Evolutionary conservation across 2,329 filamentous ascomycete genomes (phyloP).

Genomic region (Teratosphaeria zuluensis): DNA sequence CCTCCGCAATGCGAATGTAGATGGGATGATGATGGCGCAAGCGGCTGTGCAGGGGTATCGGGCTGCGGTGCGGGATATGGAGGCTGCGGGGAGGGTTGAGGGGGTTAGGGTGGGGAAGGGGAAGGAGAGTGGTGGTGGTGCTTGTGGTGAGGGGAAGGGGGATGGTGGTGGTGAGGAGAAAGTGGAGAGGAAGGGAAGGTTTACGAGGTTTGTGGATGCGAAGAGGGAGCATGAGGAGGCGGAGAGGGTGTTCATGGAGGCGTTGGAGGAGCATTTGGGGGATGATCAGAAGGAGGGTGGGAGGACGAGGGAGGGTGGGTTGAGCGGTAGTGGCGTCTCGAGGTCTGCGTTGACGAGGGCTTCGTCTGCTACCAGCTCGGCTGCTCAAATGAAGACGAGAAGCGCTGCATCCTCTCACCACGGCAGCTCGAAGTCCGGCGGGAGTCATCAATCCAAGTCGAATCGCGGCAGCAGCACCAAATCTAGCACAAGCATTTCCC

Average conservation of each 20-base stretch:
- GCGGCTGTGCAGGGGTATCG: background rate
- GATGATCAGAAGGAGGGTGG: background rate
- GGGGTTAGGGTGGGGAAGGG: background rate
- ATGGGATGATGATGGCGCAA: background rate
- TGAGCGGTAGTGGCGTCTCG: background rate
- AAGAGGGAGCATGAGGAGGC: background rate
- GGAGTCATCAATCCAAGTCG: background rate
- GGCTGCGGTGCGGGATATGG: background rate
- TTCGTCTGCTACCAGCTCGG: no score
- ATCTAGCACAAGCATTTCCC: background rate
- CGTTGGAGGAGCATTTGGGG: background rate
- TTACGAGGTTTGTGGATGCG: background rate
- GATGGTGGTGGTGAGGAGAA: background rate
- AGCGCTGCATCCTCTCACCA: background rate
- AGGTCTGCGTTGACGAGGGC: background rate
- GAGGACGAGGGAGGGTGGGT: background rate
- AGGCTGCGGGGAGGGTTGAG: background rate
- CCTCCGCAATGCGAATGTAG: background rate
- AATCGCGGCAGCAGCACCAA: no score
- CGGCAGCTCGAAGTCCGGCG: background rate
- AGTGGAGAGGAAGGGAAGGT: background rate
- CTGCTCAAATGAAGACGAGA: no score
- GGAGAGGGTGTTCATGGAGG: background rate
- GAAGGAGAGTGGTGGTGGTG: background rate
- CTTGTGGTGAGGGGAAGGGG: background rate